Conservation (phyloP, 2,329 filamentous ascomycete species). For the Trichoderma guizhouense region DNA sequence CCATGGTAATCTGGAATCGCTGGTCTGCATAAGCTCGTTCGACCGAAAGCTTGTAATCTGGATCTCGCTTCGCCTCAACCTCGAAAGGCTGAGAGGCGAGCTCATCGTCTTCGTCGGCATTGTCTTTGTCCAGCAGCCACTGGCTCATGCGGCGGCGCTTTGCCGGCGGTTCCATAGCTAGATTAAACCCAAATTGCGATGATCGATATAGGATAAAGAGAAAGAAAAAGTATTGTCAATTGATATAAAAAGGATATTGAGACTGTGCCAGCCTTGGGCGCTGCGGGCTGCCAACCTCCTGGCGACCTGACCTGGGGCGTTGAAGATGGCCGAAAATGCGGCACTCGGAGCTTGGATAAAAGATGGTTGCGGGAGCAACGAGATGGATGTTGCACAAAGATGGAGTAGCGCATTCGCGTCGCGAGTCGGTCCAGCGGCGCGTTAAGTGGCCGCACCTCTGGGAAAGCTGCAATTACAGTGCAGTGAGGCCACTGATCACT, state of each 20-base stretch:
- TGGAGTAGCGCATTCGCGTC: constrained; percentile 20
- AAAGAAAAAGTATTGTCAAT: not conserved
- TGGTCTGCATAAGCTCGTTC: constrained; percentile 64
- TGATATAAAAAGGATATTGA: not conserved
- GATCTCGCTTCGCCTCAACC: constrained; percentile 47
- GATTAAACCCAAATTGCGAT: not conserved
- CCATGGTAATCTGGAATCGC: constrained; percentile 78
- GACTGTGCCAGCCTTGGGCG: not conserved
- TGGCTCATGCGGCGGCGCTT: constrained; percentile 60
- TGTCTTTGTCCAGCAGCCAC: constrained; percentile 30
- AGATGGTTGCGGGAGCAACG: constrained; percentile 18
- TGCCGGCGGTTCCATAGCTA: constrained; percentile 53
- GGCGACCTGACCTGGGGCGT: not conserved
- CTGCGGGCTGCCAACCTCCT: not conserved
- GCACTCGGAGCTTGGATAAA: not conserved
- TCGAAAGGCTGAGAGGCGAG: constrained; percentile 47
- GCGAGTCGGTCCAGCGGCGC: constrained; percentile 12
- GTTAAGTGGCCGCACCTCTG: constrained; percentile 20
- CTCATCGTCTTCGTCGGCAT: constrained; percentile 44
- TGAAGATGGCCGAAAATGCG: not conserved
- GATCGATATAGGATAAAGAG: not conserved
- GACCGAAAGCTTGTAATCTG: constrained; percentile 55
- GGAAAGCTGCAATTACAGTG: not conserved
- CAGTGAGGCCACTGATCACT: not conserved
- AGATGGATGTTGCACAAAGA: not conserved